Percentiles rank a stretch among this genome's conserved stretches.
Evolutionary conservation across 768 basidiomycete genomes (phyloP).

Genomic region (Ramaria sp.): DNA sequence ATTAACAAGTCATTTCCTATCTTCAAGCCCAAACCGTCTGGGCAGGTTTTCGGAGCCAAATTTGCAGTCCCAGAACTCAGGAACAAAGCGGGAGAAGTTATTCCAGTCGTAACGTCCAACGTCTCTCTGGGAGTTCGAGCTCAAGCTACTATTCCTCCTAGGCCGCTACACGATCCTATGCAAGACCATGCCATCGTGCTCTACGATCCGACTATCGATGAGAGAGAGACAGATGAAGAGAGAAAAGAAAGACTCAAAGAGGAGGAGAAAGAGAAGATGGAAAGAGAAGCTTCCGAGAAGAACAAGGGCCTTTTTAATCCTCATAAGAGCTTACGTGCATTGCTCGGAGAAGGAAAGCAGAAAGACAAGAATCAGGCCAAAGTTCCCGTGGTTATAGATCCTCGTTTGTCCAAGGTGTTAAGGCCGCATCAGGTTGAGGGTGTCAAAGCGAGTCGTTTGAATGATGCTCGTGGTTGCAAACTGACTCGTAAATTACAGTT

Average conservation of each 20-base stretch:
- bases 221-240: slow-evolving; percentile 84
- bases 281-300: slow-evolving; percentile 57
- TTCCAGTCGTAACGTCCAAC: slow-evolving; percentile 48
- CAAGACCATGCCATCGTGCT: slow-evolving; percentile 95
- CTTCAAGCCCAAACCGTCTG: slow-evolving; percentile 72
- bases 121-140: slow-evolving; percentile 79
- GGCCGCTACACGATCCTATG: slow-evolving; percentile 96
- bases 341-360: slow-evolving; percentile 62
- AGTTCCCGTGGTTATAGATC: slow-evolving; percentile 96
- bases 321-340: slow-evolving; percentile 78
- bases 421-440: slow-evolving; percentile 98
- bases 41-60: slow-evolving; percentile 33
- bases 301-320: slow-evolving; percentile 72
- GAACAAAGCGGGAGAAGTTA: slow-evolving; percentile 53
- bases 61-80: slow-evolving; percentile 82
- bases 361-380: slow-evolving; percentile 59
- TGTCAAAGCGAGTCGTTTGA: slow-evolving; percentile 58
- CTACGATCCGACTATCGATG: slow-evolving; percentile 94
- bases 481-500: slow-evolving; percentile 42
- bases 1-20: slow-evolving; percentile 50
- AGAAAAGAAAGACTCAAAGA: slow-evolving; percentile 61
- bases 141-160: slow-evolving; percentile 66
- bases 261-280: slow-evolving; percentile 52
- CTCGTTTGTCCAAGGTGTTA: slow-evolving; percentile 72
- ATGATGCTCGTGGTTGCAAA: slow-evolving; percentile 6